Conservation (phyloP, 2,329 filamentous ascomycete genomes). For the Diaporthe nobilis region DNA sequence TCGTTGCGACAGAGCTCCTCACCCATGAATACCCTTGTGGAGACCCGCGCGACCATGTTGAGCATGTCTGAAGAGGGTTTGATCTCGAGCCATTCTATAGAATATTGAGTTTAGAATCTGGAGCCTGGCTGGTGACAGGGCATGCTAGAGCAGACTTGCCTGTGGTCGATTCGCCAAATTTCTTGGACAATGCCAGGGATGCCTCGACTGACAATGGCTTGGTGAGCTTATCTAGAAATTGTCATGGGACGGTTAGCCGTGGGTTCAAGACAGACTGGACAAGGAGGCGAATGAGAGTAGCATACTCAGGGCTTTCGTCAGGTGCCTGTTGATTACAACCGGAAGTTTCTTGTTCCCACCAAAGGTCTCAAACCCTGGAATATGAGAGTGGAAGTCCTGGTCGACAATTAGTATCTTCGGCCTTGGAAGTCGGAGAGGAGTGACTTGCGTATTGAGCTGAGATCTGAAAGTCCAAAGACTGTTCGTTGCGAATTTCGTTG, state of each 20-base stretch:
- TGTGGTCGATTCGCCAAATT: conserved; percentile 3
- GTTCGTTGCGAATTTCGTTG: conserved; percentile 21
- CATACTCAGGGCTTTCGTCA: conserved; percentile 33
- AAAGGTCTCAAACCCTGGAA: conserved; percentile 21
- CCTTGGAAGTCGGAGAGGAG: not conserved
- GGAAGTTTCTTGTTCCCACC: not conserved
- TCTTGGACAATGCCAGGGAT: not conserved
- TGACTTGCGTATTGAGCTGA: not conserved
- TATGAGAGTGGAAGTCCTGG: not conserved
- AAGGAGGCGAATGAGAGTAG: not conserved
- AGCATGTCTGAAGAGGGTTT: conserved; percentile 48
- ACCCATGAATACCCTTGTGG: conserved; percentile 64
- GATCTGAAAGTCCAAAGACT: not conserved
- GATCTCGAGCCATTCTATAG: conserved; percentile 29
- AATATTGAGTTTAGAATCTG: not conserved
- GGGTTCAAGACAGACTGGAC: too few species aligned
- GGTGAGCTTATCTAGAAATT: conserved; percentile 15
- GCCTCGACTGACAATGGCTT: conserved; percentile 23
- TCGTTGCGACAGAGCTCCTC: conserved; percentile 59
- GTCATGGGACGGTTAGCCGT: not conserved
- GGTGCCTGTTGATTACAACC: not conserved
- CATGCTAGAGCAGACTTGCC: not conserved
- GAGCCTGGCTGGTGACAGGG: not conserved
- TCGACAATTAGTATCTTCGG: not conserved
- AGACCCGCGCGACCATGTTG: conserved; percentile 61